Evolutionary conservation across 306 rosid species (phyloP), one percentile per base, ranked within the genome.

Genomic region (Begonia fuchsioides): DNA sequence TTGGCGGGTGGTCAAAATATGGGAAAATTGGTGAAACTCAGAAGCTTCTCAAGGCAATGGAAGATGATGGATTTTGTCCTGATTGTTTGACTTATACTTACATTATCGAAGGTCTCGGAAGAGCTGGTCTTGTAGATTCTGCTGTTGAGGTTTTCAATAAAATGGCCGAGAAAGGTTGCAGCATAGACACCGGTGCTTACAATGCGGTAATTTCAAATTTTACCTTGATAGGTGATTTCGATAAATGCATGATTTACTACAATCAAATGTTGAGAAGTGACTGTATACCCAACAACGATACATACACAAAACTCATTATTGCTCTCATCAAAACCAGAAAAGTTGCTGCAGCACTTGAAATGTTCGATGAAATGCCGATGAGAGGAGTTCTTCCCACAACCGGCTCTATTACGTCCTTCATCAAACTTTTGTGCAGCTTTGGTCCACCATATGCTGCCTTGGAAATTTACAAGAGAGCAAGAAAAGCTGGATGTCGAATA

Each of bases 401-500:
- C 0, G 93, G 93, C 54, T 70, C 72, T 26, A 17, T 83, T 73
- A 81, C 86, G 19, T 55, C 76, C 18, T 81, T 76, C 44, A 43
- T 88, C n/a, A 62, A 74, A 60, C 68, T 66, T 17, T 59, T 85
- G 45, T 83, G 97, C 43, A 73, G 90, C 69, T 88, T 71, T 54
- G 97, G 97, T 62, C 97, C 97, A 11, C 95, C 97, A 0, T 69
- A 70, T 58, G 97, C 97, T 44, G 95, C 86, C 44, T 56, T 84
- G 82, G 55, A 74, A 72, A 64, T 84, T 51, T 78, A 84, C 70
- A 62, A 66, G 77, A 88, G 76, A 72, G 62, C 82, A 40, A 81
- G 80, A 63, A 81, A 69, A 57, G 61, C 50, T 8, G 93, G 83
- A 54, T 72, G 87, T 58, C 47, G 16, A 58, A 53, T 88, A 61